Conservation (phyloP, 305 asterid genomes). For the Petunia hybrid region DNA sequence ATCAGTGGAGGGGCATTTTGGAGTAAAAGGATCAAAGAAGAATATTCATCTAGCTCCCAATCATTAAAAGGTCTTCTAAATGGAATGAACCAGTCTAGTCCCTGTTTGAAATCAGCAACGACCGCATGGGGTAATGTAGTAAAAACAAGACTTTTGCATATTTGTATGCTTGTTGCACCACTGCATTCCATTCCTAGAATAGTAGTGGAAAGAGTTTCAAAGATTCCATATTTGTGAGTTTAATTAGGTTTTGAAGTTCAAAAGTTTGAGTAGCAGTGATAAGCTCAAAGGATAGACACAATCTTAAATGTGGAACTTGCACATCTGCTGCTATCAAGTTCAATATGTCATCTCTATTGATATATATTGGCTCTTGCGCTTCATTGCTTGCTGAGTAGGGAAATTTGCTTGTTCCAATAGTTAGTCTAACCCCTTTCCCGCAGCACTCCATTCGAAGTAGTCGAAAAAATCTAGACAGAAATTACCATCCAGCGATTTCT, state of each 20-base stretch:
- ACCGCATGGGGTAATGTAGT: too few species aligned
- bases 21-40: too few species aligned
- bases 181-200: not conserved
- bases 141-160: not conserved
- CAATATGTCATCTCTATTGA: not conserved
- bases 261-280: not conserved
- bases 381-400: not conserved
- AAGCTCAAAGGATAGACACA: not conserved
- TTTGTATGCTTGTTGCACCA: not conserved
- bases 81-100: too few species aligned
- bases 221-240: slow-evolving; percentile 15
- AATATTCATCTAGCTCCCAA: too few species aligned
- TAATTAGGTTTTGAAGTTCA: not conserved
- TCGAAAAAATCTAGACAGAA: not conserved
- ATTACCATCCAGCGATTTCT: slow-evolving; percentile 3
- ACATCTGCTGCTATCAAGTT: not conserved
- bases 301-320: not conserved
- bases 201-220: not conserved
- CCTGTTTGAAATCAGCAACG: too few species aligned
- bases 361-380: not conserved
- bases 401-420: not conserved
- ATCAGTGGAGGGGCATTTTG: too few species aligned
- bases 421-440: not conserved
- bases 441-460: not conserved
- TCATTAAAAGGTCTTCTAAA: too few species aligned